phyloP scores from a whole-genome alignment of 371 early-diverging fungal species.

The Paraphysoderma sedebokerense region DNA sequence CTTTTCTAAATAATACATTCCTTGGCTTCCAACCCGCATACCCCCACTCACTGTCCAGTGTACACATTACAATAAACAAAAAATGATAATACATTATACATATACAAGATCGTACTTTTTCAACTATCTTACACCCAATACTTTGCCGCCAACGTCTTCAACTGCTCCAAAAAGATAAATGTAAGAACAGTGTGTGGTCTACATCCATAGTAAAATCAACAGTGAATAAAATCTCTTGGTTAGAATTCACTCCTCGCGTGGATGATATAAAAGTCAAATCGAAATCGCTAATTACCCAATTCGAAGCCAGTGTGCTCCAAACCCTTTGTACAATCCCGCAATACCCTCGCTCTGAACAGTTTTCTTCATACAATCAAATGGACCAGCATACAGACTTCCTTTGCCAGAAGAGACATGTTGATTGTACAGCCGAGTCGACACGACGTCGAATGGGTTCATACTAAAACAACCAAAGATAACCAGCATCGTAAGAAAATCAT shows the following conservation, averaged over 20 bases:
- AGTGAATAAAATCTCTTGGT: neutral
- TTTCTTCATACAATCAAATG: conserved; percentile 69
- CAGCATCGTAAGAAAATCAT: too few relatives aligned
- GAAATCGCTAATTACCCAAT: conserved; percentile 49
- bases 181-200: conserved; percentile 88
- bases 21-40: too few relatives aligned
- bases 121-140: neutral
- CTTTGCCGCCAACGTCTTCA: conserved; percentile 15
- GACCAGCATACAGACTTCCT: conserved; percentile 55
- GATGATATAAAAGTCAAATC: neutral
- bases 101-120: too few relatives aligned
- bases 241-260: neutral
- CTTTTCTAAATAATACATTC: too few relatives aligned
- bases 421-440: conserved; percentile 88
- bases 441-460: conserved; percentile 96
- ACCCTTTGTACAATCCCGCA: conserved; percentile 77
- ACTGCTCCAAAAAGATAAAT: conserved; percentile 80
- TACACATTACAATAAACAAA: too few relatives aligned
- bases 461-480: conserved; percentile 70
- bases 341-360: conserved; percentile 69
- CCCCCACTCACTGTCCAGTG: too few relatives aligned
- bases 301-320: conserved; percentile 79
- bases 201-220: neutral
- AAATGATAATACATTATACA: too few relatives aligned
- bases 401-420: conserved; percentile 37